Conservation (phyloP, 2,329 filamentous ascomycete species). For the Aspergillus sp. region DNA sequence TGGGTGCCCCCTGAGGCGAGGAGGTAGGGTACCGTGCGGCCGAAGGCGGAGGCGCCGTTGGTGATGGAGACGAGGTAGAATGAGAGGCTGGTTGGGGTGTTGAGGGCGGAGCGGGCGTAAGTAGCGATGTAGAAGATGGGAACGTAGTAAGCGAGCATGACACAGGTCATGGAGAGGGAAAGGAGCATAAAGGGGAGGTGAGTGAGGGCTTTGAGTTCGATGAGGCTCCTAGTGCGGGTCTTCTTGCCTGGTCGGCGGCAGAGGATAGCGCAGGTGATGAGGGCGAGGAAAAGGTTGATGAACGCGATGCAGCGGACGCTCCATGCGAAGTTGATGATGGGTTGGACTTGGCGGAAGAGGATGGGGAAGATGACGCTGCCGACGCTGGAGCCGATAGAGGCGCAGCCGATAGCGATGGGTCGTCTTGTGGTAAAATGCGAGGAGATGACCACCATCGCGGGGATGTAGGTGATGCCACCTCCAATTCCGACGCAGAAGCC, state of each 20-base stretch:
- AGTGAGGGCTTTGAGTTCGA: slow-evolving; percentile 43
- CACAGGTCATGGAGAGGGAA: slow-evolving; percentile 48
- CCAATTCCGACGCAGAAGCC: slow-evolving; percentile 36
- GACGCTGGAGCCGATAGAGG: slow-evolving; percentile 58
- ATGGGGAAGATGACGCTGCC: slow-evolving; percentile 64
- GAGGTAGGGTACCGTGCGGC: slow-evolving; percentile 51
- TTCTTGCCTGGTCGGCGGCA: slow-evolving; percentile 43
- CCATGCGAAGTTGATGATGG: slow-evolving; percentile 61
- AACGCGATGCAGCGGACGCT: slow-evolving; percentile 60
- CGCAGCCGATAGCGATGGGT: slow-evolving; percentile 58
- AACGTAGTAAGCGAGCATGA: slow-evolving; percentile 51
- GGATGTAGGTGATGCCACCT: slow-evolving; percentile 35
- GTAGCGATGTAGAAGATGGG: slow-evolving; percentile 46
- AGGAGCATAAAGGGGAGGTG: slow-evolving; percentile 47
- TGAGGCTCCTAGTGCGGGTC: slow-evolving; percentile 40
- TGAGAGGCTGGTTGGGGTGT: slow-evolving; percentile 50
- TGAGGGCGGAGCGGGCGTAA: slow-evolving; percentile 47
- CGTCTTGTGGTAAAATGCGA: slow-evolving; percentile 47
- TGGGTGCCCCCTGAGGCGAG: slow-evolving; percentile 31
- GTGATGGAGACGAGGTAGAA: slow-evolving; percentile 55
- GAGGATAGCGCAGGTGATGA: slow-evolving; percentile 37
- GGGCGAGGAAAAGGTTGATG: slow-evolving; percentile 48
- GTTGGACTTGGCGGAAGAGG: slow-evolving; percentile 55
- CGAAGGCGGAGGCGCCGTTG: slow-evolving; percentile 54
- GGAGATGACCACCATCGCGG: slow-evolving; percentile 33